Percentiles rank a stretch among this genome's conserved stretches.
Evolutionary conservation across 768 basidiomycete species (phyloP).

Genomic region (Amanita rubescens): DNA sequence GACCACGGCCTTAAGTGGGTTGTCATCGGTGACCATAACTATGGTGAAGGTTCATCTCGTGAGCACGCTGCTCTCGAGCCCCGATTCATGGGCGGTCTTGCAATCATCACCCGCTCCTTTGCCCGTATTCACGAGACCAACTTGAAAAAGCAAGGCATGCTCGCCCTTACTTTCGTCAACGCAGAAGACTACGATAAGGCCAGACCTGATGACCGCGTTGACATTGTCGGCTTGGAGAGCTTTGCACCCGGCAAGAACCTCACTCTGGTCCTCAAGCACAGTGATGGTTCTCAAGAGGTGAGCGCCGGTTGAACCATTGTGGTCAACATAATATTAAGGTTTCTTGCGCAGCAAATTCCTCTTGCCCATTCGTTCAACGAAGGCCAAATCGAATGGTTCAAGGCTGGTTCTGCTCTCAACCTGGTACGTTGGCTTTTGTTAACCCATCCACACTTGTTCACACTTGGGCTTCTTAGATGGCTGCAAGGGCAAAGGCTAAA

Average conservation of each 20-base stretch:
- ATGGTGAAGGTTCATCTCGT: conserved; percentile 97
- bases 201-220: conserved; percentile 78
- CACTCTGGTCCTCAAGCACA: conserved; percentile 74
- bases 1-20: conserved; percentile 92
- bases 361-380: conserved; percentile 95
- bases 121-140: conserved; percentile 98
- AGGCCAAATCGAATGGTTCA: conserved; percentile 98
- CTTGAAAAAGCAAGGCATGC: conserved; percentile 99
- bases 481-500: conserved; percentile 39
- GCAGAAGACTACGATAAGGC: conserved; percentile 93
- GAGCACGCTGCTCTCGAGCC: conserved; percentile 98
- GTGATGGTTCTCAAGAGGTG: conserved; percentile 67
- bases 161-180: conserved; percentile 89
- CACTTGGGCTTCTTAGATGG: conserved; percentile 42
- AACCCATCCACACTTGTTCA: conserved; percentile 7
- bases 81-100: conserved; percentile 89
- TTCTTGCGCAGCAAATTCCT: conserved; percentile 45
- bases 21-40: conserved; percentile 92
- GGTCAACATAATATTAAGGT: conserved; percentile 10
- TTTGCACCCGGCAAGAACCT: conserved; percentile 93
- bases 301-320: conserved; percentile 13
- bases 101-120: conserved; percentile 94
- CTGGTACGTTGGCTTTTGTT: conserved; percentile 39
- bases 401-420: conserved; percentile 92
- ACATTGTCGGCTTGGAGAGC: conserved; percentile 79